Evolutionary conservation across 495 filamentous ascomycete species (phyloP).

Genomic region (Neurospora sp.): DNA sequence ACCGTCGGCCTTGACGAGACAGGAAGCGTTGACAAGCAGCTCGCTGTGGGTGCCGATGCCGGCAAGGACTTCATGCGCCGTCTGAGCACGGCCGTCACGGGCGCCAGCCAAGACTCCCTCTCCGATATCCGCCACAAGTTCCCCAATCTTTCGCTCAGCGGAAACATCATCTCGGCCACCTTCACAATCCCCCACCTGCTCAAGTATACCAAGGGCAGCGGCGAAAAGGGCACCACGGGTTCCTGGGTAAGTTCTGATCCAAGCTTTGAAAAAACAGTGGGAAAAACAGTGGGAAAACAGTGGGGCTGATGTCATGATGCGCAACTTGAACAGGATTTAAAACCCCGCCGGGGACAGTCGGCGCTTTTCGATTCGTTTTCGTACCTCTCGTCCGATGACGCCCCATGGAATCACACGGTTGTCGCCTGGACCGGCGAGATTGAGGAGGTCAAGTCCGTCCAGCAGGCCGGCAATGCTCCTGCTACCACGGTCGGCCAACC

Average conservation of each 20-base stretch:
- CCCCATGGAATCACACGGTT: slow-evolving; percentile 75
- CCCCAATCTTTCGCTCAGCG: slow-evolving; percentile 61
- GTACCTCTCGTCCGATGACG: slow-evolving; percentile 65
- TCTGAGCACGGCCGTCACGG: slow-evolving; percentile 43
- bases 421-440: slow-evolving; percentile 94
- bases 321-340: slow-evolving; percentile 46
- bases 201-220: slow-evolving; percentile 51
- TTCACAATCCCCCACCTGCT: slow-evolving; percentile 76
- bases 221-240: slow-evolving; percentile 16
- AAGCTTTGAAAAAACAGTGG: background rate
- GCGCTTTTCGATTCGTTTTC: slow-evolving; percentile 83
- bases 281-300: slow-evolving; percentile 2
- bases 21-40: slow-evolving; percentile 32
- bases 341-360: slow-evolving; percentile 70
- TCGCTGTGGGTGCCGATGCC: slow-evolving; percentile 42
- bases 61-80: slow-evolving; percentile 54
- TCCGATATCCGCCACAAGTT: slow-evolving; percentile 49
- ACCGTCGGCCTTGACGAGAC: slow-evolving; percentile 3
- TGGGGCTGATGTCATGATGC: slow-evolving; percentile 22
- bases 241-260: background rate
- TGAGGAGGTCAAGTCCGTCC: slow-evolving; percentile 37
- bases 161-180: slow-evolving; percentile 76
- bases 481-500: slow-evolving; percentile 30
- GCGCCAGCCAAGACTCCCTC: slow-evolving; percentile 36
- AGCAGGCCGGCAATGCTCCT: slow-evolving; percentile 32